phyloP scores from a whole-genome alignment of 2,329 filamentous ascomycete species.

The Colletotrichum gigasporum region DNA sequence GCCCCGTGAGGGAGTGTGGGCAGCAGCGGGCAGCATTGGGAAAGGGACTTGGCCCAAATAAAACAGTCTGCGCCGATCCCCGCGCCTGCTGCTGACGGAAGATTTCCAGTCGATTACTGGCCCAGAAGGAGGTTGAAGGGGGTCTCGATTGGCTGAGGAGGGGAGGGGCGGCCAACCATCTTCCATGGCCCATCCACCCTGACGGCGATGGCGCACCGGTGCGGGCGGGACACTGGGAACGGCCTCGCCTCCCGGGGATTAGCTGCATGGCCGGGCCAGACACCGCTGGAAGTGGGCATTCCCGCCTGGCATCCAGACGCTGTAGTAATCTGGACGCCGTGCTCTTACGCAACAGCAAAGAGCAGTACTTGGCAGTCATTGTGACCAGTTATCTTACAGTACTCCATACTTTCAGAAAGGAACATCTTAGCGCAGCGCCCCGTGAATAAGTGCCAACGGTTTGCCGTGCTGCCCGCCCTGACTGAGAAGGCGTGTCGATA shows the following conservation, averaged over 20 bases:
- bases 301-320: no score
- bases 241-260: conserved; percentile 19
- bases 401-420: no score
- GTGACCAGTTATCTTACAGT: no score
- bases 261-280: conserved; percentile 1
- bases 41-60: background rate
- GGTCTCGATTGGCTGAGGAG: background rate
- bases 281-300: conserved; percentile 14
- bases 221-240: conserved; percentile 1
- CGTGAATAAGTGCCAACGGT: background rate
- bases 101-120: conserved; percentile 3
- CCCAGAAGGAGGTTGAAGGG: background rate
- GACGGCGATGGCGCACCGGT: no score
- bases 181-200: no score
- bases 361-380: no score
- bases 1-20: conserved; percentile 1
- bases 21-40: background rate
- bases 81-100: conserved; percentile 19
- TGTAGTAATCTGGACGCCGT: no score
- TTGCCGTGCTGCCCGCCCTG: no score
- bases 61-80: conserved; percentile 12
- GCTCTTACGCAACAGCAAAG: no score
- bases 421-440: no score
- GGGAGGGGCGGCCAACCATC: no score
- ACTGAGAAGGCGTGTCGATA: no score